Base-by-base conservation (phyloP, 306 rosid genomes). In the Sicyos edulis region DNA sequence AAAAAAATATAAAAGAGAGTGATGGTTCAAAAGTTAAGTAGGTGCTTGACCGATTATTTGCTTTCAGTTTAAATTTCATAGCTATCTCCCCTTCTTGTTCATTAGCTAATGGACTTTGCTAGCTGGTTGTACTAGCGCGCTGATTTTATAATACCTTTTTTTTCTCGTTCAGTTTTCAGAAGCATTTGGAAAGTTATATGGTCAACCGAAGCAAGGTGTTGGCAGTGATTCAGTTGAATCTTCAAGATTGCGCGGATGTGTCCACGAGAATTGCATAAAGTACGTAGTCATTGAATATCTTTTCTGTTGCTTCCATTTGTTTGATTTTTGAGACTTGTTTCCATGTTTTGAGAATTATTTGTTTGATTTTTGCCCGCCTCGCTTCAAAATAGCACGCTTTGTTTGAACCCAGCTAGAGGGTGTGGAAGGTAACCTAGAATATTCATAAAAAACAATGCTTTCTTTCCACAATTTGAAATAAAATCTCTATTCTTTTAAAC, bases 261-360 rank as follows among this genome's bases (percentile, higher is more conserved):
- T 84, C 80, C 99, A 93, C 22, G 99, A 93, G 63, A 93, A 93
- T 74, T 88, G 97, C 85, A 89, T 93, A 47, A 91, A 79, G 99
- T 91, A 93, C 20, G 5, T 77, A 52, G 37, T 74, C 73, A 59
- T 61, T 58, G 59, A 70, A 37, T 10, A 49, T 56, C 55, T 54
- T 22, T 12, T 78, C 64, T 51, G 4, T 16, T 78, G 59, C 59
- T 70, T 74, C 66, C 72, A 26, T 64, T 56, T n/a, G n/a, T 24
- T 50, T 52, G 34, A 60, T 54, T 12, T 12, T 49, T 40, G 2
- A 32, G 37, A 32, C 37, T n/a, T n/a, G n/a, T n/a, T n/a, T n/a
- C n/a, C n/a, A n/a, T n/a, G n/a, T n/a, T n/a, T n/a, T n/a, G n/a
- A n/a, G n/a, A n/a, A n/a, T n/a, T n/a, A n/a, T n/a, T n/a, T n/a